Evolutionary conservation across 108 stramenopile genomes (phyloP).

Genomic region (Licmophora abbreviata): DNA sequence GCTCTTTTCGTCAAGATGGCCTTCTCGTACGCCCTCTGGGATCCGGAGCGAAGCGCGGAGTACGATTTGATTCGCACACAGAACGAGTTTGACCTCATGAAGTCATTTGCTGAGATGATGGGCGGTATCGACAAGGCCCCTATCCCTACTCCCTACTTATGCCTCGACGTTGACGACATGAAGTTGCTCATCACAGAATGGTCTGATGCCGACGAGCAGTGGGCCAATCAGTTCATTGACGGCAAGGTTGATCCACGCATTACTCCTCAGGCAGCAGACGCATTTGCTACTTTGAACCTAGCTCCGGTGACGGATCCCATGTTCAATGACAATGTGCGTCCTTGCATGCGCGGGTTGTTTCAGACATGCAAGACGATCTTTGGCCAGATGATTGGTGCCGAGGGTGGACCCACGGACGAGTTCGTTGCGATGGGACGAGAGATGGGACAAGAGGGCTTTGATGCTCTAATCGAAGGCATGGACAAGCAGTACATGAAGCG

Average conservation of each 20-base stretch:
- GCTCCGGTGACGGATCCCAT: conserved; percentile 19
- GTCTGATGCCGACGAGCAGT: conserved; percentile 37
- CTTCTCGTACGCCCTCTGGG: too few species aligned
- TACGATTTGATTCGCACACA: too few species aligned
- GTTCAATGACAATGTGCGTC: conserved; percentile 25
- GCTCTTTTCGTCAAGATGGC: too few species aligned
- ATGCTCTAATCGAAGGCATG: conserved; percentile 11
- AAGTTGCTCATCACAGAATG: conserved; percentile 39
- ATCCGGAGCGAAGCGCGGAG: too few species aligned
- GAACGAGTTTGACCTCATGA: too few species aligned
- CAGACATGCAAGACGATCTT: neutral
- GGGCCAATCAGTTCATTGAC: conserved; percentile 33
- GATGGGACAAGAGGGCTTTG: conserved; percentile 7
- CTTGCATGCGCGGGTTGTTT: neutral
- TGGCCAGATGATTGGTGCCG: conserved; percentile 6
- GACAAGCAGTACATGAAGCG: conserved; percentile 6
- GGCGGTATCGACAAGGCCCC: too few species aligned
- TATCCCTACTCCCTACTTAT: conserved; percentile 17
- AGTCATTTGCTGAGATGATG: too few species aligned
- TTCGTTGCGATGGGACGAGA: too few species aligned
- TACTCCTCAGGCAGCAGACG: conserved; percentile 28
- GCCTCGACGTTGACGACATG: conserved; percentile 28
- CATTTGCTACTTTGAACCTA: conserved; percentile 28
- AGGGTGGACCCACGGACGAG: conserved; percentile 6
- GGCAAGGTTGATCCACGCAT: conserved; percentile 38